Conservation (phyloP, 331 rosid genomes). For the Saraca asoca region DNA sequence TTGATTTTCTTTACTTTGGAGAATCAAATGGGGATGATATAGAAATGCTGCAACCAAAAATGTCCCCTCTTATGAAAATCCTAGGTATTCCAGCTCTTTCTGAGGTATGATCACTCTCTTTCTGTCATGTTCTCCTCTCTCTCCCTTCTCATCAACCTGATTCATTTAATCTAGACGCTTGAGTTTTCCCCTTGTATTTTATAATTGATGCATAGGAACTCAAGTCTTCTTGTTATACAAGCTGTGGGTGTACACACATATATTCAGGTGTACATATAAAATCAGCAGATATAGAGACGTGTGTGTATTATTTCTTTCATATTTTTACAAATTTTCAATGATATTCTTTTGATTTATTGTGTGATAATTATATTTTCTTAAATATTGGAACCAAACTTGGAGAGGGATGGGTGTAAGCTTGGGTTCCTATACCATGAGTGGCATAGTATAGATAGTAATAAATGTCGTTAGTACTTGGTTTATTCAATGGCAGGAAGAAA, state of each 20-base stretch:
- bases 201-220: background rate
- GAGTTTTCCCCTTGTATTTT: background rate
- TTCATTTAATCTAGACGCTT: conserved; percentile 16
- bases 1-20: conserved; percentile 69
- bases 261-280: background rate
- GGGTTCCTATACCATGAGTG: background rate
- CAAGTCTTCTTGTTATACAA: conserved; percentile 9
- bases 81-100: conserved; percentile 88
- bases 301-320: conserved; percentile 15
- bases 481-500: too few species aligned
- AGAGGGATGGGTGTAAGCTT: background rate
- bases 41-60: conserved; percentile 49
- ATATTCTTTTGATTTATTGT: conserved; percentile 2
- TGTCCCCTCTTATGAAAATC: conserved; percentile 63
- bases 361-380: conserved; percentile 13
- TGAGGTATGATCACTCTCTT: conserved; percentile 57
- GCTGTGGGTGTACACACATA: background rate
- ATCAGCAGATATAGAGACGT: background rate
- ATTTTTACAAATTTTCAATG: too few species aligned
- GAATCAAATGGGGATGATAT: conserved; percentile 50
- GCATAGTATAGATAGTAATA: too few species aligned
- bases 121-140: conserved; percentile 7
- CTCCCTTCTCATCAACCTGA: background rate
- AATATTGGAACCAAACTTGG: conserved; percentile 17
- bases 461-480: too few species aligned